Base-by-base conservation (phyloP, 768 basidiomycete species). In the Mycena vulgaris region DNA sequence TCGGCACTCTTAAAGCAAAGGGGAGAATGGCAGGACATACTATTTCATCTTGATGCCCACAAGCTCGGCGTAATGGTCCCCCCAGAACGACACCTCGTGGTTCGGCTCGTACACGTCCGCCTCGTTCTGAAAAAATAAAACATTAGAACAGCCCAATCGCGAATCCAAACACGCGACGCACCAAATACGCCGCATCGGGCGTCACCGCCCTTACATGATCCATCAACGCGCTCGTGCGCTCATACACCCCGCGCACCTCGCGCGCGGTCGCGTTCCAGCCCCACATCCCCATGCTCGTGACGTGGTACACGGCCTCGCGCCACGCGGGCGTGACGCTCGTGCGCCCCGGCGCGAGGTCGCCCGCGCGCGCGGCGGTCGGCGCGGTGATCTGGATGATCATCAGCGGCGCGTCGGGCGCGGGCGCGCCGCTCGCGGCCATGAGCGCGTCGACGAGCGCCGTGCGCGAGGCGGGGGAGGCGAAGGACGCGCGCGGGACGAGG, bases 21-120 rank as follows among this genome's bases (percentile, higher is more conserved):
- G 69, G 4, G 40, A 28, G n/a, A 59, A 33, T 8, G 31, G 23
- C 53, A 37, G 4, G 2, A 80, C 84, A 21, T 71, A 88, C 86
- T 86, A 88, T 78, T 85, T 86, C 71, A 80, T 64, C 75, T 87
- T 88, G 70, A 88, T 80, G 28, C 69, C 62, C 30, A 85, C 74
- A 6, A 88, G 74, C 72, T 81, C 74, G 1, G 77, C 66, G 72
- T 86, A 86, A 72, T 87, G 81, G 2, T 69, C 70, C 2, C 86
- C 87, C 86, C 86, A 87, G 68, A 86, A 88, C 1, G 84, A 73
- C 5, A 74, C 80, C 79, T 85, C 74, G 66, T 82, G 78, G 66
- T 86, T 84, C 16, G 84, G 84, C 66, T 87, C 85, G 60, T 87
- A 80, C 11, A 86, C 83, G 71, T 87, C 86, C 1, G 85, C 84